These are phyloP conservation scores for Beta lomatogona DNA, from an alignment of 179 eudicot species.

Conservation along the genomic window DNA sequence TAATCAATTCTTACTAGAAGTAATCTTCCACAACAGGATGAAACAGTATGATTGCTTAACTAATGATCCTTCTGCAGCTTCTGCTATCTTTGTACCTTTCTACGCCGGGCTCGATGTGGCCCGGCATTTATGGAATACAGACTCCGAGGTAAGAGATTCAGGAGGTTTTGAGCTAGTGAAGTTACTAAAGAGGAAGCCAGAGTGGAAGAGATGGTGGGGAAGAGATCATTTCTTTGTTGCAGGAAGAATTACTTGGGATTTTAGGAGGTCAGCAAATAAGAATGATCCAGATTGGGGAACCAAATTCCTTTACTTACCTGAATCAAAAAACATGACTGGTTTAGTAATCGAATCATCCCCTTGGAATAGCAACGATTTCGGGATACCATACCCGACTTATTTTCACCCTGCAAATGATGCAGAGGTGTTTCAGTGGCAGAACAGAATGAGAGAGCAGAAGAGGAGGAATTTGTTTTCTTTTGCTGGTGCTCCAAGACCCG, in stretches of 20 bases:
- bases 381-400: slow-evolving; percentile 75
- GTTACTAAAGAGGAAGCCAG: slow-evolving; percentile 47
- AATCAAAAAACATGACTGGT: slow-evolving; percentile 54
- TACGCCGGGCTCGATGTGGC: slow-evolving; percentile 71
- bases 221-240: slow-evolving; percentile 65
- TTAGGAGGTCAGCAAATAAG: slow-evolving; percentile 47
- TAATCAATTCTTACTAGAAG: slow-evolving; percentile 59
- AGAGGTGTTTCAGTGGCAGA: slow-evolving; percentile 57
- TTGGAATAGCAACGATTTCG: slow-evolving; percentile 71
- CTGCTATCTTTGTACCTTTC: slow-evolving; percentile 64
- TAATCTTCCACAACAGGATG: slow-evolving; percentile 66
- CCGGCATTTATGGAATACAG: slow-evolving; percentile 46
- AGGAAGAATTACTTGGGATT: slow-evolving; percentile 84
- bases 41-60: slow-evolving; percentile 66
- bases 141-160: slow-evolving; percentile 37
- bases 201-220: slow-evolving; percentile 54
- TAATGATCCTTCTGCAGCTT: slow-evolving; percentile 55
- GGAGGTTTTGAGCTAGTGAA: slow-evolving; percentile 41
- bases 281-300: slow-evolving; percentile 67
- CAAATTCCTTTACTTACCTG: slow-evolving; percentile 57
- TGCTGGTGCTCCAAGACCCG: slow-evolving; percentile 66
- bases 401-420: slow-evolving; percentile 66
- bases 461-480: slow-evolving; percentile 53
- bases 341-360: slow-evolving; percentile 71
- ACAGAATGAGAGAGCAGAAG: slow-evolving; percentile 37